These are phyloP conservation scores for Trichoderma breve DNA, from an alignment of 2,329 filamentous ascomycete genomes.

Conservation along the genomic window DNA sequence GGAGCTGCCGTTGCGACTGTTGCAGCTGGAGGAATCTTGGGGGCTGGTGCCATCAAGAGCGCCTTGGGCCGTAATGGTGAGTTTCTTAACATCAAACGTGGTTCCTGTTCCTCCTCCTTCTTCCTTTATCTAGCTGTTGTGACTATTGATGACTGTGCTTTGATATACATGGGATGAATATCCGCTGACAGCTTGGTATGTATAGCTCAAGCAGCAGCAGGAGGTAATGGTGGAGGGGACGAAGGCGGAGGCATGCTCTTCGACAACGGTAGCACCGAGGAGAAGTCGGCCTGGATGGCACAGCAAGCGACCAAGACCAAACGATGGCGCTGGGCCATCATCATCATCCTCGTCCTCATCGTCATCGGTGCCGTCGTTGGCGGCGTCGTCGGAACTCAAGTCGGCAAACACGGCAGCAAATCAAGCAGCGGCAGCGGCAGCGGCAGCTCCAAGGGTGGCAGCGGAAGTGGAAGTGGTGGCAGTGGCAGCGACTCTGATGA, in stretches of 20 bases:
- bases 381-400: conserved; percentile 69
- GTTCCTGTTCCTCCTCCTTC: background rate
- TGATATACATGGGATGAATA: background rate
- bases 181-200: background rate
- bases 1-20: conserved; percentile 31
- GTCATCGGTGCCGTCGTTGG: conserved; percentile 70
- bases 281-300: conserved; percentile 24
- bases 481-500: conserved; percentile 59
- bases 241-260: conserved; percentile 20
- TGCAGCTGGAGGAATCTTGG: conserved; percentile 46
- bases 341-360: conserved; percentile 60
- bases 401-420: conserved; percentile 51
- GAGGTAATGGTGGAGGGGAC: background rate
- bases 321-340: conserved; percentile 69
- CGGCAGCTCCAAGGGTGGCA: conserved; percentile 23
- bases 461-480: conserved; percentile 32
- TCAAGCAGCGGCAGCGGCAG: conserved; percentile 30
- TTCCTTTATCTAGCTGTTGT: background rate
- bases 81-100: background rate
- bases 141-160: background rate
- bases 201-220: conserved; percentile 2
- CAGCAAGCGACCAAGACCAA: conserved; percentile 55
- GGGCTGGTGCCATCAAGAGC: conserved; percentile 36
- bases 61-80: conserved; percentile 31
- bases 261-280: conserved; percentile 15